Conservation (phyloP, 306 rosid genomes). For the Begonia peltatifolia region DNA sequence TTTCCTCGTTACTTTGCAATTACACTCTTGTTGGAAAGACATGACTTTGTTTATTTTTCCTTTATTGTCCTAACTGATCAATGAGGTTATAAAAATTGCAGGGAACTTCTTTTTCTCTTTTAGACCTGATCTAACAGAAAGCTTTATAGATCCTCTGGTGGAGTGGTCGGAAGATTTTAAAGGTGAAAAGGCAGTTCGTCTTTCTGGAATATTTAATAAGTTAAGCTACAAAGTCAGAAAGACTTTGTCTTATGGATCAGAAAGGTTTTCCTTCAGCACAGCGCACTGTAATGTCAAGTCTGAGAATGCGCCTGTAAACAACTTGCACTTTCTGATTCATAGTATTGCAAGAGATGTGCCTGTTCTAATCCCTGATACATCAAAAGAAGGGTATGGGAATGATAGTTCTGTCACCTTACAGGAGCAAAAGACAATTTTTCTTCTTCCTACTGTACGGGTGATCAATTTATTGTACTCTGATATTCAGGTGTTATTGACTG, state of each 20-base stretch:
- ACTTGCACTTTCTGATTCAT: constrained; percentile 78
- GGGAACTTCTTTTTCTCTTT: constrained; percentile 83
- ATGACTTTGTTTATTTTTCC: background rate
- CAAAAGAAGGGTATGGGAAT: constrained; percentile 15
- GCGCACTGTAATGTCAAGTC: constrained; percentile 45
- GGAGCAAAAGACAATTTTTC: constrained; percentile 70
- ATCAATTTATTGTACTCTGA: constrained; percentile 64
- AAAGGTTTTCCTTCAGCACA: constrained; percentile 59
- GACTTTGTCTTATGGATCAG: constrained; percentile 48
- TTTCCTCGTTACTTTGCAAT: too few species aligned
- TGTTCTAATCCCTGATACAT: constrained; percentile 33
- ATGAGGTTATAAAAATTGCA: constrained; percentile 31
- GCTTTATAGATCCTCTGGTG: constrained; percentile 24
- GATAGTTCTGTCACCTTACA: constrained; percentile 46
- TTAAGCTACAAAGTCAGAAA: constrained; percentile 70
- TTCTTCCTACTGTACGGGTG: constrained; percentile 82
- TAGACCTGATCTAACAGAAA: constrained; percentile 55
- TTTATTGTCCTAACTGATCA: constrained; percentile 12
- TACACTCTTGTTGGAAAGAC: background rate
- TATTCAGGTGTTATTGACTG: constrained; percentile 61
- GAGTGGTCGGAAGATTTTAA: constrained; percentile 75
- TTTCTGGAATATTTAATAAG: constrained; percentile 78
- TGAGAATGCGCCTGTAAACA: constrained; percentile 28
- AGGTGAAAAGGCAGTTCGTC: constrained; percentile 82
- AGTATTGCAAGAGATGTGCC: constrained; percentile 60